Evolutionary conservation across 352 stramenopile species (phyloP).

Genomic region (Phytophthora europaea): DNA sequence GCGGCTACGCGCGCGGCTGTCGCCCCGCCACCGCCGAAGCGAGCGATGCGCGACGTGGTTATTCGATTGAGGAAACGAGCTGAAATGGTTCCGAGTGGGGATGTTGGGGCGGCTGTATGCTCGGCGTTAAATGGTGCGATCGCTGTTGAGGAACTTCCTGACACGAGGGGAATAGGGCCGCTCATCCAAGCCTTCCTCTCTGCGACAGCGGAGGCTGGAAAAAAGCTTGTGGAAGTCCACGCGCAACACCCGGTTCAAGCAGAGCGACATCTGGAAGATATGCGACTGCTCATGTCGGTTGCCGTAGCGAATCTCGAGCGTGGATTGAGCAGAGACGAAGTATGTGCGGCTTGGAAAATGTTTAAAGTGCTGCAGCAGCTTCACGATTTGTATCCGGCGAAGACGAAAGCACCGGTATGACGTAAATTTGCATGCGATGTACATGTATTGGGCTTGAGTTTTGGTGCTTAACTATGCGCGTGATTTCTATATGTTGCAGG

Average conservation of each 20-base stretch:
- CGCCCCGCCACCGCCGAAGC: neutral
- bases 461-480: neutral
- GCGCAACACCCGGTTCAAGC: neutral
- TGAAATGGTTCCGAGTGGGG: neutral
- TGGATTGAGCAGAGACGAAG: constrained; percentile 4
- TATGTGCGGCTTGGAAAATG: constrained; percentile 6
- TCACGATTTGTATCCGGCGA: constrained; percentile 3
- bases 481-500: neutral
- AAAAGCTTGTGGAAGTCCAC: neutral
- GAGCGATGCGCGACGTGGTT: neutral
- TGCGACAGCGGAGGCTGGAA: neutral
- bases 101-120: constrained; percentile 4
- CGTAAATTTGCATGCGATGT: neutral
- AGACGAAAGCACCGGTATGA: constrained; percentile 9
- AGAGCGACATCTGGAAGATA: constrained; percentile 14
- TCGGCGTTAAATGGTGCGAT: constrained; percentile 7
- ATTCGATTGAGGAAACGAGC: constrained; percentile 5
- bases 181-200: neutral
- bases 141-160: neutral
- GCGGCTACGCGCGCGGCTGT: too few species aligned
- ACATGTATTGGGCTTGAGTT: neutral
- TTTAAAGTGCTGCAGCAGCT: neutral
- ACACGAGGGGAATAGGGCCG: neutral
- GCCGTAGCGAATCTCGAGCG: neutral
- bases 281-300: constrained; percentile 5